Conservation (phyloP, 148 eudicot species). For the Diospyros kaki region DNA sequence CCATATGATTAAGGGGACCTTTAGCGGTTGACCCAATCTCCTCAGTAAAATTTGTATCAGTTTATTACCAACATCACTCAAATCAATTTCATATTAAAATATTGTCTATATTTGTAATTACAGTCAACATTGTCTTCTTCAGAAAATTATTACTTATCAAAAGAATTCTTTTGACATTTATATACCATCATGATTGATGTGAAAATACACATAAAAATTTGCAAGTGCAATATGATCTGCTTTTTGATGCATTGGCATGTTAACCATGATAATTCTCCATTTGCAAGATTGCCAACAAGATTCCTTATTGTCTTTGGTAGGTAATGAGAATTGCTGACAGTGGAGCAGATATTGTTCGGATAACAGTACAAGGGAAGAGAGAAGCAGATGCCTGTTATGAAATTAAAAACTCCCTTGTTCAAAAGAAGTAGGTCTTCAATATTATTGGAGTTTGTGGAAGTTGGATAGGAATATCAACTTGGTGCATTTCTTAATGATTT, state of each 20-base stretch:
- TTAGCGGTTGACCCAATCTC: neutral
- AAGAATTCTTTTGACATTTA: neutral
- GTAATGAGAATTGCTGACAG: constrained; percentile 93
- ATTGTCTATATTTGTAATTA: neutral
- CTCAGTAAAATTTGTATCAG: neutral
- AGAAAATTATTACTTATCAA: neutral
- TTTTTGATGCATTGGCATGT: neutral
- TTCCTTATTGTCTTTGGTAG: constrained; percentile 31
- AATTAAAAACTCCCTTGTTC: constrained; percentile 88
- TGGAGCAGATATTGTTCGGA: constrained; percentile 94
- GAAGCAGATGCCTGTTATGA: constrained; percentile 99
- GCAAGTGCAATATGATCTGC: neutral
- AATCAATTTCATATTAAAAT: neutral
- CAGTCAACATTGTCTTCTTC: neutral
- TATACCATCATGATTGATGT: neutral
- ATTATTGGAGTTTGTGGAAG: constrained; percentile 5
- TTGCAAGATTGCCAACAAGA: constrained; percentile 1
- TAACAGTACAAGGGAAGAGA: constrained; percentile 94
- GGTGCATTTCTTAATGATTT: constrained; percentile 12
- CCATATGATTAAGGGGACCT: neutral
- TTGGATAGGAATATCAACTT: neutral
- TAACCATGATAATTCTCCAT: constrained; percentile 1
- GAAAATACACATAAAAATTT: neutral
- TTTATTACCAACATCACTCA: neutral
- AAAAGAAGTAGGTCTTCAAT: constrained; percentile 64